A percentile compares a stretch with the other conserved stretches of the same genome.
These are phyloP conservation scores for Acanthamoeba royreba DNA, from an alignment of 208 protist species.

Conservation along the genomic window DNA sequence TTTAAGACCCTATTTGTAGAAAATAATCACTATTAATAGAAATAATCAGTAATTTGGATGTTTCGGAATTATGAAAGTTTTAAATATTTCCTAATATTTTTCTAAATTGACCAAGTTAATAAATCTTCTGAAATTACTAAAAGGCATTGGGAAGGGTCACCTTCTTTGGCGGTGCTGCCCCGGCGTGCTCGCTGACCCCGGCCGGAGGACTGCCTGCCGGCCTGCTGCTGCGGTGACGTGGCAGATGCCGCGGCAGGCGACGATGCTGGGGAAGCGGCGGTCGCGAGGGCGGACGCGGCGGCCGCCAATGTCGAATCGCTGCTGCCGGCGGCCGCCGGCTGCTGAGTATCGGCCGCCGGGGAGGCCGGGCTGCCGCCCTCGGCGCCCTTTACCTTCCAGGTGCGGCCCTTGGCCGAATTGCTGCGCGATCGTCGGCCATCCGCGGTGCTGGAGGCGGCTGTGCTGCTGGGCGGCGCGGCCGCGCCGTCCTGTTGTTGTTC, in stretches of 20 bases:
- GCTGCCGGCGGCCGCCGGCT: neutral
- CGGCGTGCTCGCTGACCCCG: neutral
- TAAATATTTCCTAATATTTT: too few relatives aligned
- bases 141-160: too few relatives aligned
- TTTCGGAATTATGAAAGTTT: too few relatives aligned
- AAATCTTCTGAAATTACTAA: too few relatives aligned
- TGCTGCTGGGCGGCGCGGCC: too few relatives aligned
- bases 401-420: neutral
- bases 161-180: too few relatives aligned
- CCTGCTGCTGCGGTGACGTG: neutral
- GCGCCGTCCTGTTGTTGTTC: too few relatives aligned
- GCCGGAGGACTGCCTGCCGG: neutral
- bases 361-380: neutral
- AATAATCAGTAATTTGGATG: too few relatives aligned
- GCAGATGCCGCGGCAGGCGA: neutral
- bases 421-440: neutral
- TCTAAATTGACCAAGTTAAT: too few relatives aligned
- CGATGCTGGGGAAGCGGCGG: neutral
- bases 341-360: neutral
- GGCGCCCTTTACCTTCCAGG: conserved; percentile 13
- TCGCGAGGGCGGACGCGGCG: neutral
- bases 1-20: too few relatives aligned
- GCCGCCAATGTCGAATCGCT: neutral
- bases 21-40: too few relatives aligned
- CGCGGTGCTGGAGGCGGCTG: neutral